Base-by-base conservation (phyloP, 352 stramenopile genomes). In the Phytophthora citricola region DNA sequence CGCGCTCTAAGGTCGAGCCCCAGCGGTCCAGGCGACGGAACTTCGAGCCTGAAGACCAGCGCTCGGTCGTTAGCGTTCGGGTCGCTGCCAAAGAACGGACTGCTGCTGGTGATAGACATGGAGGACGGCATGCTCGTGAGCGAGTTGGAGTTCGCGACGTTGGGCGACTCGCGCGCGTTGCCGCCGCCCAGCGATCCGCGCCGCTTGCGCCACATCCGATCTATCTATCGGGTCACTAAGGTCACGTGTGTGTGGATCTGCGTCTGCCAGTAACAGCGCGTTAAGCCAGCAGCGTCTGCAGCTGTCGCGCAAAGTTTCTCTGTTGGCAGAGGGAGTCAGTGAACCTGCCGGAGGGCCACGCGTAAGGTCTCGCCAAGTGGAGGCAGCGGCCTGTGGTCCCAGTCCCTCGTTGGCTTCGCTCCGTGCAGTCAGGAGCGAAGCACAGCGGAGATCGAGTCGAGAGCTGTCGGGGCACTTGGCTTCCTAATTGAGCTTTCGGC, bases 31-130 rank as follows among this genome's bases (percentile, higher is more conserved):
- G 75, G 74, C 15, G 71, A 84, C 10, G 87, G 87, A 26, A 95
- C 87, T 40, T 95, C 83, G 27, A 95, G 68, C 4, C 80, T 76
- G 43, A 95, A 95, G 26, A 91, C 79, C 29, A 93, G 69, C 41
- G 82, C 67, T 14, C 76, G 78, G 43, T 92, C 85, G 12, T 69
- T 81, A 11, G 73, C 76, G 22, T 75, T 75, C 22, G 79, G 77
- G 52, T 93, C 81, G 46, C 75, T 90, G 31, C 79, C 72, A 20
- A 83, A 82, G 56, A 90, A 87, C 48, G 81, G 71, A 40, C 64
- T 78, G 61, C 39, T 79, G 66, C 58, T 78, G 51, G 71, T 80
- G 44, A 79, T 71, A 12, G 73, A 74, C 62, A 78, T 75, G 48
- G 63, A 68, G 20, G 78, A 74, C 29, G 79, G 78, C 49, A 63